Conservation (phyloP, 176 grass and related monocot genomes). For the Dactylis glomerata region DNA sequence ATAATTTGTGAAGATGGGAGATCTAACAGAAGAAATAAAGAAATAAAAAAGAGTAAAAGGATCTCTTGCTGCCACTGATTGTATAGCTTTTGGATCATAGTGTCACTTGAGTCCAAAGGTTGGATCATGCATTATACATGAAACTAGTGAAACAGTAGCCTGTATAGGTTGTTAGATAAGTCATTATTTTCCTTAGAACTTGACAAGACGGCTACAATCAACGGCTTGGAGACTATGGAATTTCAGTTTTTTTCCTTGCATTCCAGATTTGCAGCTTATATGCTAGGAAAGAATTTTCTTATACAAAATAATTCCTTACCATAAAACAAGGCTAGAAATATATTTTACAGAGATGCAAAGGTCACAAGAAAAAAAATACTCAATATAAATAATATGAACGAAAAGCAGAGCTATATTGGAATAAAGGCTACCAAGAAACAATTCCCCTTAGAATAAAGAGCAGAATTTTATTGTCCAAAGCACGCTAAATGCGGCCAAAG, state of each 20-base stretch:
- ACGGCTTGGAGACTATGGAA: background rate
- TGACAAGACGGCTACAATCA: constrained; percentile 24
- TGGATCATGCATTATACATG: constrained; percentile 28
- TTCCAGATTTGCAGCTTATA: background rate
- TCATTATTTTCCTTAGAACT: background rate
- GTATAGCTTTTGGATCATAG: constrained; percentile 46
- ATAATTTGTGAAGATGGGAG: constrained; percentile 17
- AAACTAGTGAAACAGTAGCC: background rate
- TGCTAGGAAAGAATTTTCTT: background rate
- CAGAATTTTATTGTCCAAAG: constrained; percentile 20
- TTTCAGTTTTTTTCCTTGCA: background rate
- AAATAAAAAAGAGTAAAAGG: constrained; percentile 1
- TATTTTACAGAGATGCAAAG: constrained; percentile 38
- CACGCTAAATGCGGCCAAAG: background rate
- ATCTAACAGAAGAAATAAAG: background rate
- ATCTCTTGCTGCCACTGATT: constrained; percentile 15
- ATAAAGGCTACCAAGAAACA: constrained; percentile 13
- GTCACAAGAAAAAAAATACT: constrained; percentile 14
- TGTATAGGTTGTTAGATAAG: constrained; percentile 20
- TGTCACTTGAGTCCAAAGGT: constrained; percentile 30
- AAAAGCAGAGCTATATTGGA: constrained; percentile 12
- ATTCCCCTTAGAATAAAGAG: constrained; percentile 36
- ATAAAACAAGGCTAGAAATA: constrained; percentile 18
- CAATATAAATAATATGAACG: background rate
- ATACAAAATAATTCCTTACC: background rate